Base-by-base conservation (phyloP, 805 yeast genomes). In the Metschnikowia picachoensis region DNA sequence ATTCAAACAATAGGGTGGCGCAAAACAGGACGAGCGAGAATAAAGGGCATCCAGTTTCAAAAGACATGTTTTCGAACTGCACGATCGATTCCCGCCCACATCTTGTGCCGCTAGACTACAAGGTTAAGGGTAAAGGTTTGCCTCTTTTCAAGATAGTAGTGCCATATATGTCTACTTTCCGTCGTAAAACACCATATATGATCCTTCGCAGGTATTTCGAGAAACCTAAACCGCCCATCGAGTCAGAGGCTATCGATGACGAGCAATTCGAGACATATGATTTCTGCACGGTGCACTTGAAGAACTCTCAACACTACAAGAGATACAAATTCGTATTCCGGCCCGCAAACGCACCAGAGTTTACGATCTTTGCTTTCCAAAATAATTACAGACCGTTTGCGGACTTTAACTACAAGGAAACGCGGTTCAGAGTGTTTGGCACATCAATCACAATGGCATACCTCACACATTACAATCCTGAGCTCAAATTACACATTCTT, bases 361-460 rank as follows among this genome's bases (percentile, higher is more conserved):
- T 68, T 51, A 61, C 57, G 30, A 47, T 72, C 8, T 35, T 63
- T 6, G 56, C 62, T 39, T 71, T 70, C 45, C 68, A 67, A 52
- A 63, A 67, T 55, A 64, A 63, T 44, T 60, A 56, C 51, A 59
- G 63, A 44, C 71, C 75, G 3, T 68, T 65, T 51, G 61, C 72
- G 10, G 76, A 72, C 56, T 72, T 72, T 51, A 56, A 41, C 29
- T 71, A 68, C 49, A 60, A 61, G 33, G 51, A 49, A 34, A 70
- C 74, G 3, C 53, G 73, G 12, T 72, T 72, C 51, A 59, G 76
- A 39, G 56, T 70, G 4, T 39, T 66, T 15, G 76, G 76, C 5
- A 62, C 73, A 5, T 50, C 72, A 6, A 48, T 67, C n/a, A 46
- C 61, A 2, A 57, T 59, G 47, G 64, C 66, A 3, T 60, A 65